Conservation (phyloP, 441 rosid genomes). For the Populus trichocarpa region DNA sequence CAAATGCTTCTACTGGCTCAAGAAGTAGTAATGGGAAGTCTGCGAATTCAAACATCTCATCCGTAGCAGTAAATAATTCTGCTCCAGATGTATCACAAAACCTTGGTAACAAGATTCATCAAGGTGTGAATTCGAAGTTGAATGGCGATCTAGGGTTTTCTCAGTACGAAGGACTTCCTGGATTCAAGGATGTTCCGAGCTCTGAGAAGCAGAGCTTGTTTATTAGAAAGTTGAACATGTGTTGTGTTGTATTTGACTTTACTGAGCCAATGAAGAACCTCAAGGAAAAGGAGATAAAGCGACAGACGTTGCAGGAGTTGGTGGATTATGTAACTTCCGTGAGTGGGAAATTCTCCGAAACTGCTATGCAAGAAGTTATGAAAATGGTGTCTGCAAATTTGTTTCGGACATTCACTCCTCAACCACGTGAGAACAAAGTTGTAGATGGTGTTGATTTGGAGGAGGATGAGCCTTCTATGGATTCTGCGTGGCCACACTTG, state of each 20-base stretch:
- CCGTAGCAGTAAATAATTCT: slow-evolving; percentile 24
- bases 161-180: slow-evolving; percentile 61
- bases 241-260: slow-evolving; percentile 67
- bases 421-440: slow-evolving; percentile 58
- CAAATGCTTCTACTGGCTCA: slow-evolving; percentile 24
- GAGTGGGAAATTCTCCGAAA: slow-evolving; percentile 60
- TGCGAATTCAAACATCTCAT: slow-evolving; percentile 19
- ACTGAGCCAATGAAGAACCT: slow-evolving; percentile 54
- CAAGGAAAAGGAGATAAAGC: slow-evolving; percentile 82
- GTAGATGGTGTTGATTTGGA: slow-evolving; percentile 68
- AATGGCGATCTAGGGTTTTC: slow-evolving; percentile 43
- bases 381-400: slow-evolving; percentile 69
- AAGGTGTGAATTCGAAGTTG: slow-evolving; percentile 32
- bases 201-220: slow-evolving; percentile 68
- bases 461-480: slow-evolving; percentile 82
- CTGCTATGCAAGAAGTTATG: slow-evolving; percentile 56
- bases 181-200: slow-evolving; percentile 59
- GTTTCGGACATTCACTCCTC: slow-evolving; percentile 53
- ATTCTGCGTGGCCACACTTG: slow-evolving; percentile 83
- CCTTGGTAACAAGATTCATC: slow-evolving; percentile 9
- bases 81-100: slow-evolving; percentile 17
- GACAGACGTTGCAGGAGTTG: slow-evolving; percentile 65
- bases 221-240: slow-evolving; percentile 59
- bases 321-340: slow-evolving; percentile 75
- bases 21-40: slow-evolving; percentile 30